Evolutionary conservation across 441 rosid genomes (phyloP), one percentile per base, ranked within the genome.

Genomic region (Breynia disticha): DNA sequence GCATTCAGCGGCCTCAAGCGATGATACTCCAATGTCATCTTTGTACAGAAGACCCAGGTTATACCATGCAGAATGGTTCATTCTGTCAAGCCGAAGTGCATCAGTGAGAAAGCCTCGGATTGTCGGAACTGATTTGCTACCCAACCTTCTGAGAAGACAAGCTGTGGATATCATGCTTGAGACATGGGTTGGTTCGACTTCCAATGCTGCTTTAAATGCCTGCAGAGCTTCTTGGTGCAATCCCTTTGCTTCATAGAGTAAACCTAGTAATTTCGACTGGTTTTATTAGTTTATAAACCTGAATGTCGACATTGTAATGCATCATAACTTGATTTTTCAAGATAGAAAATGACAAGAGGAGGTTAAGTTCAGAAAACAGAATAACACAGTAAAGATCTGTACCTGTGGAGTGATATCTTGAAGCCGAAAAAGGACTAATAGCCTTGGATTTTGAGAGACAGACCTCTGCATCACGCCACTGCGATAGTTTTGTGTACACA

Each of bases 381-480:
- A 17, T 21, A 28, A 19, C 8, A 50, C 7, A 20, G 50, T 1
- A 21, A 16, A 15, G 0, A 7, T 38, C 10, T 43, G 57, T 71
- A 80, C 95, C 87, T 60, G 79, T 66, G 21, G 71, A 75, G 58
- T 86, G 86, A 67, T 71, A 77, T 68, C 85, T 77, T 52, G 77
- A 66, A 42, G 95, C 79, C 52, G 95, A 88, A 62, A 70, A 77
- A 53, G 83, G 75, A 38, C 55, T 68, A 21, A 86, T 73, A 51
- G 86, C 83, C 70, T 73, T 69, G 42, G 97, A 88, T 75, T 83
- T 86, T 20, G 84, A 73, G 61, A 91, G 91, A 73, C 98, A 91
- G 37, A 76, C 63, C 81, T 88, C 95, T 49, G 94, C 91, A 57
- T 91, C 98, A 19, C 67, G 77, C 96, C 95, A 86, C 45, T 80